These are phyloP conservation scores for Pseudopyrenochaeta lycopersici DNA, from an alignment of 2,329 filamentous ascomycete species.

Conservation along the genomic window DNA sequence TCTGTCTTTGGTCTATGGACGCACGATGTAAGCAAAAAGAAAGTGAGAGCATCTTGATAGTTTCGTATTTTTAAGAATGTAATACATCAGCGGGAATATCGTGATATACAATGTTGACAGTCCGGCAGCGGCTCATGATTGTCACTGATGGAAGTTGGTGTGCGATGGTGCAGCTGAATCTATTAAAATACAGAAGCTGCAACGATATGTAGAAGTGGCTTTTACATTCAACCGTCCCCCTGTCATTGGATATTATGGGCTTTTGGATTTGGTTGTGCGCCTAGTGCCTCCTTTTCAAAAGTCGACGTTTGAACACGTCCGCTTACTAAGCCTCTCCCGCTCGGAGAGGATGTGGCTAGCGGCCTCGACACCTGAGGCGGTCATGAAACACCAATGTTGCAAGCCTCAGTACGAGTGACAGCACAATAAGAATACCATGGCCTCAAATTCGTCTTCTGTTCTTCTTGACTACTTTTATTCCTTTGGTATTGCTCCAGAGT, in stretches of 20 bases:
- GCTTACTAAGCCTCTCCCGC: not conserved
- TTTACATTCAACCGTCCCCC: too few species aligned
- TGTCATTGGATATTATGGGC: not conserved
- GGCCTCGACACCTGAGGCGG: slow-evolving; percentile 28
- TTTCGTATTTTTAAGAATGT: too few species aligned
- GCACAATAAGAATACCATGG: slow-evolving; percentile 40
- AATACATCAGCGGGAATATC: too few species aligned
- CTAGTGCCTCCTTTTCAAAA: not conserved
- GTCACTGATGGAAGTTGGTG: not conserved
- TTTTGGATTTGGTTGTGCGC: not conserved
- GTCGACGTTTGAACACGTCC: not conserved
- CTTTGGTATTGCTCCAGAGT: slow-evolving; percentile 19
- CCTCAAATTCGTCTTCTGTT: slow-evolving; percentile 14
- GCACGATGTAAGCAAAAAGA: not conserved
- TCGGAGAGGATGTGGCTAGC: slow-evolving; percentile 3
- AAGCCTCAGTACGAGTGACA: slow-evolving; percentile 37
- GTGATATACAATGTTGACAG: not conserved
- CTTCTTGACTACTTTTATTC: slow-evolving; percentile 5
- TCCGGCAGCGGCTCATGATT: too few species aligned
- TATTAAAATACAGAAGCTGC: too few species aligned
- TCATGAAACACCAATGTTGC: slow-evolving; percentile 40
- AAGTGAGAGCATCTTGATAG: too few species aligned
- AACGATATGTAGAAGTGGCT: too few species aligned
- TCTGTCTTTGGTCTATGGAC: too few species aligned
- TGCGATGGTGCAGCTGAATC: too few species aligned